Base-by-base conservation (phyloP, 1,139 yeast genomes). In the Yamadazyma spencermartinsiae region DNA sequence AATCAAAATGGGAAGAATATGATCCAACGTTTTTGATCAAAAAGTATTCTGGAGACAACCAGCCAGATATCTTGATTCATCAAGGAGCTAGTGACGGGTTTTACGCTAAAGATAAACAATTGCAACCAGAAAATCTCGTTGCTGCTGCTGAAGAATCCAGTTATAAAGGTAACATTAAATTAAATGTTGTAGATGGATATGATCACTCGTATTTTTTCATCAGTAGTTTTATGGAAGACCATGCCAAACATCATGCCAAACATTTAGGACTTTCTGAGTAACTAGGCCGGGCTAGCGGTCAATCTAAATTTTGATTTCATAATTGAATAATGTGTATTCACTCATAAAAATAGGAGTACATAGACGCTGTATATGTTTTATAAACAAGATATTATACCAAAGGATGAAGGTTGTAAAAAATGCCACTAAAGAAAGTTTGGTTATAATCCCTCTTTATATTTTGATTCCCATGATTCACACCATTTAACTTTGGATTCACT, bases 191-290 rank as follows among this genome's bases (percentile, higher is more conserved):
- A 20, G 90, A 86, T 3, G 96, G 92, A 2, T 90, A 82, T 56
- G 97, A 92, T 56, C 98, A 92, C 57, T 83, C 90, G 37, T 92
- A 90, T 66, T 92, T 77, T 61, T 92, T 89, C 60, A 76, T 92
- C 44, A 76, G 94, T 41, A 64, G 88, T 0, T 90, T 89, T 60
- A 86, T 85, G 17, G 85, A 79, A 43, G 88, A 82, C 34, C 98
- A 92, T 58, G 89, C 95, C 33, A 79, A 76, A 47, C 92, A 82
- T 60, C 98, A 92, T 55, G 95, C 95, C 9, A 83, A 82, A 63
- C 76, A 80, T 47, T 70, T 90, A 49, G 88, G 88, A 4, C 68
- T 81, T 17, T 12, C 24, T 29, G 28, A 40, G 44, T 43, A 44
- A 36, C 50, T 33, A 46, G 31, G 33, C 23, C 29, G 19, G 37